A percentile compares a stretch with the other conserved stretches of the same genome.
Conservation (phyloP, 164 flowering plant species). For the Taxillus chinensis region DNA sequence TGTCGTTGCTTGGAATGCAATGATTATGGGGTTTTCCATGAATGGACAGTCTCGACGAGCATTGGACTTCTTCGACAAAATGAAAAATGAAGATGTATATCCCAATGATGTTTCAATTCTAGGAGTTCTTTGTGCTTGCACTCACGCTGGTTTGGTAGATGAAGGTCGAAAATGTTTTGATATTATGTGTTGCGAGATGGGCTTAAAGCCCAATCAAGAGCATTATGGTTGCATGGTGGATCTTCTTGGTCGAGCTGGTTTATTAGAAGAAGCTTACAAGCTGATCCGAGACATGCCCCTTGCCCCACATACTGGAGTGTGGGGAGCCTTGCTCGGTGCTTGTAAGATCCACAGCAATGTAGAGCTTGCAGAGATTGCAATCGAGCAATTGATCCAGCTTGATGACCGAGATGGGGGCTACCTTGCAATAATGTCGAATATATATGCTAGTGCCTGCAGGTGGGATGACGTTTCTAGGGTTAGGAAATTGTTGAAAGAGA, state of each 20-base stretch:
- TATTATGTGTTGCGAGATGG: slow-evolving; percentile 15
- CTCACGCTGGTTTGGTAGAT: slow-evolving; percentile 25
- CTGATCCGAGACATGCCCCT: slow-evolving; percentile 24
- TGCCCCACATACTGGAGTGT: slow-evolving; percentile 22
- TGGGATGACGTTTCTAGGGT: slow-evolving; percentile 28
- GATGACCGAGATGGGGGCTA: slow-evolving; percentile 24
- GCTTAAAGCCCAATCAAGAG: slow-evolving; percentile 20
- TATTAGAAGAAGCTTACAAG: slow-evolving; percentile 22
- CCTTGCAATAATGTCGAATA: slow-evolving; percentile 28
- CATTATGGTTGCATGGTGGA: slow-evolving; percentile 31
- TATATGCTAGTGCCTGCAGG: slow-evolving; percentile 32
- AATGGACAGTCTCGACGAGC: slow-evolving; percentile 25
- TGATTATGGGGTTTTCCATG: slow-evolving; percentile 33
- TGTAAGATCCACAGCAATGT: slow-evolving; percentile 27
- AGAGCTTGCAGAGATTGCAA: slow-evolving; percentile 23
- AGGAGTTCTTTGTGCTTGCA: slow-evolving; percentile 32
- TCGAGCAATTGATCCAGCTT: slow-evolving; percentile 21
- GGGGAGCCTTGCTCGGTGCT: slow-evolving; percentile 31
- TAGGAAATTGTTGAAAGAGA: slow-evolving; percentile 27
- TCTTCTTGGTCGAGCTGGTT: slow-evolving; percentile 30
- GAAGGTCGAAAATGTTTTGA: slow-evolving; percentile 20
- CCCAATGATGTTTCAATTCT: slow-evolving; percentile 30
- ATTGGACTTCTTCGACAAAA: slow-evolving; percentile 17
- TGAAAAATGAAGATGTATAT: slow-evolving; percentile 19
- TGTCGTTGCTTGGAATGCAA: slow-evolving; percentile 33